Conservation (phyloP, 2,329 filamentous ascomycete species). For the Colletotrichum sp. region DNA sequence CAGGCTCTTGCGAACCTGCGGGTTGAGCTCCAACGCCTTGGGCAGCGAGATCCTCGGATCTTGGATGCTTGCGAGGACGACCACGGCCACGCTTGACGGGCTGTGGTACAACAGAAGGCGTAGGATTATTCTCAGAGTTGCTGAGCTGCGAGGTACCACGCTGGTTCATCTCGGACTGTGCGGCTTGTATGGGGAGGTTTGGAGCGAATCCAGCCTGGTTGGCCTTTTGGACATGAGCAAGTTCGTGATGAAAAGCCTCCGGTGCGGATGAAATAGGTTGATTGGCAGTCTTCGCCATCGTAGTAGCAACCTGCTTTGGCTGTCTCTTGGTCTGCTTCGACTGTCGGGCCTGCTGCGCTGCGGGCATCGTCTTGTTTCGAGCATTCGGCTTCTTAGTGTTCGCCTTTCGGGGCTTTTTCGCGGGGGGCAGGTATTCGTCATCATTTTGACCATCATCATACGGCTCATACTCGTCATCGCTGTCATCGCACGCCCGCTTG, state of each 20-base stretch:
- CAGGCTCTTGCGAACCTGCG: neutral
- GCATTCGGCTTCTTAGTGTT: neutral
- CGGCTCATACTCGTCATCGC: neutral
- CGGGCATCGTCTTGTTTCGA: neutral
- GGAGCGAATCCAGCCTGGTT: neutral
- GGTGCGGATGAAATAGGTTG: neutral
- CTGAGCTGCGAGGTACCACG: neutral
- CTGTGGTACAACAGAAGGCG: neutral
- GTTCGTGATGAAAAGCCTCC: neutral
- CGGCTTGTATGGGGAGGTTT: neutral
- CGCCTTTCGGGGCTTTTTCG: neutral
- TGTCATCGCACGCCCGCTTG: neutral
- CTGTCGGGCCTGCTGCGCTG: neutral
- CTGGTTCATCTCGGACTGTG: neutral
- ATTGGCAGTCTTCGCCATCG: neutral
- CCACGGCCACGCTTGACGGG: slow-evolving; percentile 12
- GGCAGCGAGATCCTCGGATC: neutral
- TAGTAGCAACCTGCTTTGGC: neutral
- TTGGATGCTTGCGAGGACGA: slow-evolving; percentile 12
- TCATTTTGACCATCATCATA: neutral
- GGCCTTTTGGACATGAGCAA: neutral
- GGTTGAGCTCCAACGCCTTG: neutral
- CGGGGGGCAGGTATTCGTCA: neutral
- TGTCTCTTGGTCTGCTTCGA: neutral
- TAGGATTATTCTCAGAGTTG: neutral